A percentile compares a stretch with the other conserved stretches of the same genome.
Conservation (phyloP, 2,329 filamentous ascomycete genomes). For the Scopulariopsis brevicaulis region DNA sequence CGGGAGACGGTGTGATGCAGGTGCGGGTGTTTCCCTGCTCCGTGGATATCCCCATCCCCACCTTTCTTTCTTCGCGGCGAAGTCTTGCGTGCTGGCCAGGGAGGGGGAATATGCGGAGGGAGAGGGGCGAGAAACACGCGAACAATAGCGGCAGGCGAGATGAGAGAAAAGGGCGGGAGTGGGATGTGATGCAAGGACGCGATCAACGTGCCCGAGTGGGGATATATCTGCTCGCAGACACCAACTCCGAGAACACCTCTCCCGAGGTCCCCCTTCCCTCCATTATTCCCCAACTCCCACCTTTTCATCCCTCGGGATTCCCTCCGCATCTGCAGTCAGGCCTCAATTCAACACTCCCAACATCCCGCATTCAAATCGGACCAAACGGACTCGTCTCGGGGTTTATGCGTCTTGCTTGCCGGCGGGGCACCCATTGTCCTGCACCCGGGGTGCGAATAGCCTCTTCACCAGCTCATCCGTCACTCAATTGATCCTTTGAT, state of each 20-base stretch:
- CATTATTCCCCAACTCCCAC: neutral
- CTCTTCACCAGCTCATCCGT: neutral
- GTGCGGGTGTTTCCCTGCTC: neutral
- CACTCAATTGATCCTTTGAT: neutral
- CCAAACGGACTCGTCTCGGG: neutral
- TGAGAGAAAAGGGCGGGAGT: neutral
- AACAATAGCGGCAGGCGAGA: neutral
- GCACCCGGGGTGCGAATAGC: constrained; percentile 1
- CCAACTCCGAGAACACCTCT: neutral
- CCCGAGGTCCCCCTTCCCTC: neutral
- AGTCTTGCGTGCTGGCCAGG: neutral
- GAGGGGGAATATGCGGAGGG: neutral
- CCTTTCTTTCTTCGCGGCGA: neutral
- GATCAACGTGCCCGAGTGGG: neutral
- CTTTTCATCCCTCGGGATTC: neutral
- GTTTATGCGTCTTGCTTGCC: neutral
- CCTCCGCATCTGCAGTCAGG: neutral
- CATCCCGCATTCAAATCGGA: neutral
- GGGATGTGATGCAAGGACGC: neutral
- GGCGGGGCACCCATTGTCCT: neutral
- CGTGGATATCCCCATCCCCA: neutral
- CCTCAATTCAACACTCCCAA: constrained; percentile 1
- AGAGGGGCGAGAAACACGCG: neutral
- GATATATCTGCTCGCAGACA: constrained; percentile 3
- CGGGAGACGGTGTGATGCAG: constrained; percentile 1